A percentile compares a stretch with the other conserved stretches of the same genome.
Evolutionary conservation across 148 eudicot species (phyloP).

Genomic region (Heliamphora exappendiculata): DNA sequence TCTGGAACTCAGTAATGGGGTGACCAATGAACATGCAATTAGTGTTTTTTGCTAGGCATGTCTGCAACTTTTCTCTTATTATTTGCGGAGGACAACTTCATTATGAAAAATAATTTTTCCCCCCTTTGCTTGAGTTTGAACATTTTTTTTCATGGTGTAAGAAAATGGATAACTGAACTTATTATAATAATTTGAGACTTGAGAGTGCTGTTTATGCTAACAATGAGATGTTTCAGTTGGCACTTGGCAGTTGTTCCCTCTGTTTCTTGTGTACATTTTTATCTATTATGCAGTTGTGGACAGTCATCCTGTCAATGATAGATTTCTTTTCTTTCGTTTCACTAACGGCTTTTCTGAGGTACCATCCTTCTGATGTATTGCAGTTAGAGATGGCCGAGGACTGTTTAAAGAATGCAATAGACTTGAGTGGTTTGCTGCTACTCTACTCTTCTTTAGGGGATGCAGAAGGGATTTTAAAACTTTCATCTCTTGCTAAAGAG

Average conservation of each 20-base stretch:
- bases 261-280: background rate
- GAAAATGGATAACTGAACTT: background rate
- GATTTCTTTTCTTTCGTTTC: background rate
- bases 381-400: conserved; percentile 96
- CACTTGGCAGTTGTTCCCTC: background rate
- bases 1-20: background rate
- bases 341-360: background rate
- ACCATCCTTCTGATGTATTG: conserved; percentile 16
- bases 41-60: background rate
- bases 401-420: conserved; percentile 83
- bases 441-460: conserved; percentile 96
- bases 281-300: background rate
- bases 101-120: background rate
- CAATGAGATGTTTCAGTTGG: background rate
- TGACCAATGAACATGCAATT: conserved; percentile 2
- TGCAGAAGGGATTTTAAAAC: conserved; percentile 76
- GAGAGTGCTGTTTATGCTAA: background rate
- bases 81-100: background rate
- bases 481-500: conserved; percentile 74
- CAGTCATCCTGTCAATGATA: background rate
- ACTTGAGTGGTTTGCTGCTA: conserved; percentile 89
- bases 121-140: background rate
- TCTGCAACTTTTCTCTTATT: background rate
- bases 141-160: background rate
- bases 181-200: conserved; percentile 2